Conservation (phyloP, 2,329 filamentous ascomycete genomes). For the Colletotrichum orchidophilum region DNA sequence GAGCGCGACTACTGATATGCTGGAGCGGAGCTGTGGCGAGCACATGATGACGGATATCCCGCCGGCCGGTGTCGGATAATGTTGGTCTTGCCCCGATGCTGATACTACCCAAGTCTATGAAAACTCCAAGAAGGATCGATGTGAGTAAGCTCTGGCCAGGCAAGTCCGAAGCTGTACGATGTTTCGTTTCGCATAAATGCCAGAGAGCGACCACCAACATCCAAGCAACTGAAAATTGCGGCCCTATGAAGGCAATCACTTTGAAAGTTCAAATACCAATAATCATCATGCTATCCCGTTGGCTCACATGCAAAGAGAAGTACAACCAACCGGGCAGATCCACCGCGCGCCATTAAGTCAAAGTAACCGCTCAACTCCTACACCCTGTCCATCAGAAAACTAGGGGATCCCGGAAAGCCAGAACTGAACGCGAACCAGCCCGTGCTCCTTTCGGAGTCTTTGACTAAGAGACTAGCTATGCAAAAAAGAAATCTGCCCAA, state of each 20-base stretch:
- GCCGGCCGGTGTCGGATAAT: neutral
- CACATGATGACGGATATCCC: neutral
- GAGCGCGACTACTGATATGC: neutral
- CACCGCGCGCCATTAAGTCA: too few relatives aligned
- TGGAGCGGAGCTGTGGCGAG: neutral
- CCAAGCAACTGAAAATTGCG: too few relatives aligned
- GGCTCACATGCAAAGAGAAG: neutral
- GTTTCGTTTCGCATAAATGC: neutral
- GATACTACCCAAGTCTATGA: neutral
- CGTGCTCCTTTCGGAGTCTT: neutral
- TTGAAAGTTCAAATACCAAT: too few relatives aligned
- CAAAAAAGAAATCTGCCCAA: neutral
- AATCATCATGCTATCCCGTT: neutral
- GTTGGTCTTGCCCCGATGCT: neutral
- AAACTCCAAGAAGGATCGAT: neutral
- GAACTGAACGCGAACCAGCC: neutral
- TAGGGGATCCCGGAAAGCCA: neutral
- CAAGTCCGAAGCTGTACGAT: neutral
- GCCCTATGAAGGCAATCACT: too few relatives aligned
- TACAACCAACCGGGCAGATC: neutral
- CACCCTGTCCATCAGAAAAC: neutral
- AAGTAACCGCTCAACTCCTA: neutral
- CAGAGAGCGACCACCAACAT: too few relatives aligned
- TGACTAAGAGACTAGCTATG: neutral
- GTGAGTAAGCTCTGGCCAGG: too few relatives aligned